Base-by-base conservation (phyloP, 2,329 filamentous ascomycete genomes). In the Fusarium heterosporum region DNA sequence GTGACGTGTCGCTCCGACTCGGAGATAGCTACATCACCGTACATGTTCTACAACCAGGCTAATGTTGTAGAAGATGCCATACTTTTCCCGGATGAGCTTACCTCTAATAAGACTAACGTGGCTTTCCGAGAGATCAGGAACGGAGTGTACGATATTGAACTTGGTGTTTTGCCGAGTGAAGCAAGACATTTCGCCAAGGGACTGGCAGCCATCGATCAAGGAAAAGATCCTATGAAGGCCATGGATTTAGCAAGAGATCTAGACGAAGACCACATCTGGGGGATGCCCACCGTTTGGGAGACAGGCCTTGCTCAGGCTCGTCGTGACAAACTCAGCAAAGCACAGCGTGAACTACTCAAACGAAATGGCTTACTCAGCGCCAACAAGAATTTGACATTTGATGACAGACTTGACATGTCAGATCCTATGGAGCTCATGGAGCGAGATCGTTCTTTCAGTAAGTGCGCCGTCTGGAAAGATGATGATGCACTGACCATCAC, bases 31-130 rank as follows among this genome's bases (percentile, higher is more conserved):
- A 12, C 28, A 4, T 54, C 48, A 0, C 57, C 58, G 2, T 74
- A 75, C 45, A 49, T 70, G 46, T 75, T 75, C 52, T 75, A 75
- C 45, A 75, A 68, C 51, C 42, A 70, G 8, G 70, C 56, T 12
- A 71, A 73, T 17, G 45, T 42, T 3, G 58, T 41, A 4, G 73
- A 75, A 39, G 74, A 75, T 10, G 52, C 40, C 3, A 45, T 75
- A 8, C 30, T 75, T 14, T 75, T 75, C 11, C 72, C 73, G 0
- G 67, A 75, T 6, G 73, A 75, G 26, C 22, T 63, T 1, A 41
- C 8, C 4, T 55, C 62, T 1, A 45, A 62, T 2, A 72, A 43
- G 16, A 39, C 64, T 8, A 69, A 26, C 3, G 60, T 62, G 4
- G 58, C 66, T 2, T 75, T 75, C 30, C 52, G 70, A 0, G 57